Evolutionary conservation across 1,284 basidiomycete genomes (phyloP).

Genomic region (Phellinidium pouzarii): DNA sequence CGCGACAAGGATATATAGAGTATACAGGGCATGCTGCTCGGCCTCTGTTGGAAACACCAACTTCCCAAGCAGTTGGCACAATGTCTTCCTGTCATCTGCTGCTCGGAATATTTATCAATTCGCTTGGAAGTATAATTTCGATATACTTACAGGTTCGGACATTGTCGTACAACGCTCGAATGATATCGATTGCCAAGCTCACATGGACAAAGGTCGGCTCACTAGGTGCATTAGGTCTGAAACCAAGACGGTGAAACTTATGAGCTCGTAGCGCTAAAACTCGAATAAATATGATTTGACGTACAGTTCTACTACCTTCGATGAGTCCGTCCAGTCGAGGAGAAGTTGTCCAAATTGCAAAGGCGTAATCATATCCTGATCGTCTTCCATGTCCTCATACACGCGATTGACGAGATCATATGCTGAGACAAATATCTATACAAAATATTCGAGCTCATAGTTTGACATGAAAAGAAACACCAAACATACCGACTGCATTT

Average conservation of each 20-base stretch:
- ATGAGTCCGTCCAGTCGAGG: slow-evolving; percentile 17
- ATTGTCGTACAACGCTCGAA: slow-evolving; percentile 16
- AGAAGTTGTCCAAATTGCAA: slow-evolving; percentile 18
- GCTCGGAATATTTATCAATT: not conserved
- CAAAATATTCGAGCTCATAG: not conserved
- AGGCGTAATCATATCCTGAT: slow-evolving; percentile 18
- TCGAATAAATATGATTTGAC: not conserved
- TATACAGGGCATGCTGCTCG: slow-evolving; percentile 10
- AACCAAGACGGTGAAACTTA: no score
- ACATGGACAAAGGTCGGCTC: slow-evolving; percentile 9
- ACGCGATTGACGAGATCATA: slow-evolving; percentile 10
- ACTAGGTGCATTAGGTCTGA: not conserved
- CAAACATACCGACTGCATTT: slow-evolving; percentile 13
- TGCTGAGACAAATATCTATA: slow-evolving; percentile 2
- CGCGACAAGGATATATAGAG: slow-evolving; percentile 16
- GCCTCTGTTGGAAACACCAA: not conserved
- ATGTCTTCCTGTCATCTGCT: slow-evolving; percentile 12
- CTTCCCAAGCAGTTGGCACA: slow-evolving; percentile 5
- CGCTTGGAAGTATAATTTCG: not conserved
- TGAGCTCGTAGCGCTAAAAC: no score
- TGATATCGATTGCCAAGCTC: slow-evolving; percentile 15
- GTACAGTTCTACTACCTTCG: slow-evolving; percentile 12
- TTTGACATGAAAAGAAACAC: not conserved
- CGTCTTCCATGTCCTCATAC: slow-evolving; percentile 18
- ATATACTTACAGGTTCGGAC: slow-evolving; percentile 6